Conservation (phyloP, 176 grass and related monocot species). For the Avena insularis region DNA sequence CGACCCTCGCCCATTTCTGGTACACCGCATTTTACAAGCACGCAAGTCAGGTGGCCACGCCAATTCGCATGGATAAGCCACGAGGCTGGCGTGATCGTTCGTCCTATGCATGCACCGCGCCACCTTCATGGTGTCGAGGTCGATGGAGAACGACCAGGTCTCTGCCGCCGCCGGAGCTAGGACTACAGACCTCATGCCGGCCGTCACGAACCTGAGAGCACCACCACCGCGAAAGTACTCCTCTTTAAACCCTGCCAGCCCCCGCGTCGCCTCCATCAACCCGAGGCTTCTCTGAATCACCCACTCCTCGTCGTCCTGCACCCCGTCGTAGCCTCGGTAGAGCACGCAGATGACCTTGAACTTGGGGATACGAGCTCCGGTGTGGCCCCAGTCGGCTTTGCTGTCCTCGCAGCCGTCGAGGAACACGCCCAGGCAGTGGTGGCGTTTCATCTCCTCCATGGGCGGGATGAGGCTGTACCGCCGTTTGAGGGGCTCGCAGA, state of each 20-base stretch:
- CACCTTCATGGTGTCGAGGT: background rate
- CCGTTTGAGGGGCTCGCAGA: slow-evolving; percentile 25
- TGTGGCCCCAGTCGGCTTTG: background rate
- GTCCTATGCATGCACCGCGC: background rate
- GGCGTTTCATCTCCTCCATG: background rate
- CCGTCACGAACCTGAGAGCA: background rate
- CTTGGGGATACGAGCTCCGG: too few relatives aligned
- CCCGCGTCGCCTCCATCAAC: background rate
- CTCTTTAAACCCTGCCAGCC: background rate
- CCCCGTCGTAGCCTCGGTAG: background rate
- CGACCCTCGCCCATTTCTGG: too few relatives aligned
- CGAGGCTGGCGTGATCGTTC: background rate
- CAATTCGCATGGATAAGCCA: background rate
- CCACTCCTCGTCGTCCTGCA: background rate
- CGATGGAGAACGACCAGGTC: background rate
- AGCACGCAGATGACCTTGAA: background rate
- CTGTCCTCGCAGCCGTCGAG: background rate
- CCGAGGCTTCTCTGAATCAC: background rate
- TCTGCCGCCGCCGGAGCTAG: background rate
- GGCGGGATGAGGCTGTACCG: background rate
- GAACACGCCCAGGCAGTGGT: background rate
- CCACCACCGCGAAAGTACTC: background rate
- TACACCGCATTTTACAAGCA: too few relatives aligned
- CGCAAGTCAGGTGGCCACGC: background rate
- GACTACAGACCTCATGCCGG: background rate